These are phyloP conservation scores for Lasiosphaeria hispida DNA, from an alignment of 495 filamentous ascomycete species.

Conservation along the genomic window DNA sequence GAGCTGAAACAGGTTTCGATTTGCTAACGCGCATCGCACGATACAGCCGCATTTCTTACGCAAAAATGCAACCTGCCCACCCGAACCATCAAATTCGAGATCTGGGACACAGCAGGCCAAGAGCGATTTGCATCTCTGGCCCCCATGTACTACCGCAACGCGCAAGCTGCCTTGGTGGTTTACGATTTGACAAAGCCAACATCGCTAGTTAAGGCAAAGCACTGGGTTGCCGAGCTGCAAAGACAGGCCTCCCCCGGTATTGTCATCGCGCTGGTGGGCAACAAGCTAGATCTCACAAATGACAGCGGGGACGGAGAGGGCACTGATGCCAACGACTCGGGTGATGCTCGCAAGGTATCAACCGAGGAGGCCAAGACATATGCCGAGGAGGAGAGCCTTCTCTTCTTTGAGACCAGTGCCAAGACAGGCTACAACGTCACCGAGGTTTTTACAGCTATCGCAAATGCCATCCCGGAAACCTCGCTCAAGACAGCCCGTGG, in stretches of 20 bases:
- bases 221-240: constrained; percentile 98
- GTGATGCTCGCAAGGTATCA: constrained; percentile 80
- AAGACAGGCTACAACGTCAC: constrained; percentile 93
- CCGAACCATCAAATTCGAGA: constrained; percentile 98
- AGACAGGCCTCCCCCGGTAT: constrained; percentile 97
- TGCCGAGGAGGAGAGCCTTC: constrained; percentile 86
- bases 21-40: constrained; percentile 10
- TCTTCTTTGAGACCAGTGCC: constrained; percentile 98
- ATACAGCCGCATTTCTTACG: constrained; percentile 88
- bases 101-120: constrained; percentile 99
- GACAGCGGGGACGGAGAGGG: constrained; percentile 44
- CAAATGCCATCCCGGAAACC: constrained; percentile 93
- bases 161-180: constrained; percentile 95
- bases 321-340: constrained; percentile 58
- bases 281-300: constrained; percentile 88
- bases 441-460: constrained; percentile 97
- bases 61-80: constrained; percentile 97
- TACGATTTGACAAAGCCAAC: constrained; percentile 98
- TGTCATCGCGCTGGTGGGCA: constrained; percentile 95
- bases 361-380: constrained; percentile 87
- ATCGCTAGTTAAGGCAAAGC: constrained; percentile 91
- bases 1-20: no score
- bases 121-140: constrained; percentile 96
- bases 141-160: constrained; percentile 99
- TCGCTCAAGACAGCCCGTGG: constrained; percentile 84